Evolutionary conservation across 2,329 filamentous ascomycete species (phyloP), one percentile per base, ranked within the genome.

Genomic region (Aspergillus puulaauensis): DNA sequence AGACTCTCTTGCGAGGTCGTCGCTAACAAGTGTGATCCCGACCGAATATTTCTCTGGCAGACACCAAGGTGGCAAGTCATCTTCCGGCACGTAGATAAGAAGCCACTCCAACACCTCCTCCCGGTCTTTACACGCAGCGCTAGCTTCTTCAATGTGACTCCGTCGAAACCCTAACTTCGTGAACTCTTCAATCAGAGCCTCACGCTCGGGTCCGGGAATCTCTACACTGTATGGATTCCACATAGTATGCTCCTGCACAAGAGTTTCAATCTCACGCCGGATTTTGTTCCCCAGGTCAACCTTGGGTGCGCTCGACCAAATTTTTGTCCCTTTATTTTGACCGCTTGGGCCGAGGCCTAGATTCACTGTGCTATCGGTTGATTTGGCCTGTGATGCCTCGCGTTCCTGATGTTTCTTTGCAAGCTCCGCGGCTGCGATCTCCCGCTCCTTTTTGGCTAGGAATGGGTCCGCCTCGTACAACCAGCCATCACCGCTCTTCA

Each of bases 401-500:
- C 83, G 80, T 67, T 95, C 90, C 61, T 84, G 86, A 57, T 87
- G 83, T 76, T 91, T 91, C 82, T 95, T 96, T 68, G 92, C 90
- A 46, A 88, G 85, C 3, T 86, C 81, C 2, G 84, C 86, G 62
- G 89, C 90, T 8, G 90, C 88, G 67, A 92, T 89, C 65, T 96
- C 90, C 52, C 90, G 83, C 73, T 96, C 90, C 64, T 88, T 84
- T 62, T 90, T 82, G 1, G 91, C 88, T 59, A 88, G 84, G 77
- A 99, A 99, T 0, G 95, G 95, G 68, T 99, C 95, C 11, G 92
- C 91, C 66, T 96, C 93, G 73, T 98, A 99, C 84, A 96, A 88
- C 90, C 93, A 97, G 0, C 80, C 89, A 62, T 85, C 85, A 6
- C 83, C 92, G 43, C 90, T 87, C 69, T 87, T 89, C 49, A 91